These are phyloP conservation scores for Brasenia schreberi DNA, from an alignment of 164 flowering plant genomes.

Conservation along the genomic window DNA sequence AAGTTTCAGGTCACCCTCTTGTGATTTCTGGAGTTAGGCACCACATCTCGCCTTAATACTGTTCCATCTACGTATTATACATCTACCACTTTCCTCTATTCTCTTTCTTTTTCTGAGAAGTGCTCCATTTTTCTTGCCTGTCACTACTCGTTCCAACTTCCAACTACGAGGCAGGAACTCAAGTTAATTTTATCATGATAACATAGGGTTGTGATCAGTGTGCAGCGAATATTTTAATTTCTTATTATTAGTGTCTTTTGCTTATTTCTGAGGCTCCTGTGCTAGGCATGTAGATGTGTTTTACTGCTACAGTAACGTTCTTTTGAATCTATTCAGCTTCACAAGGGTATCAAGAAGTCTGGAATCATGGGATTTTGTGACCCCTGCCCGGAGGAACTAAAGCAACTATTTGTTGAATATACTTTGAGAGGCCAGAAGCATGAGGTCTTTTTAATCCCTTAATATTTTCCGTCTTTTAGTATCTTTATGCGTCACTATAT, in stretches of 20 bases:
- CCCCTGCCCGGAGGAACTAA: constrained; percentile 88
- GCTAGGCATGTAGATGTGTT: not conserved
- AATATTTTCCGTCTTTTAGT: not conserved
- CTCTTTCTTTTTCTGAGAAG: no score
- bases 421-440: constrained; percentile 30
- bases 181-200: no score
- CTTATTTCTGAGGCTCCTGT: not conserved
- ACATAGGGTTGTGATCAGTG: no score
- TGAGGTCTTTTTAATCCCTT: constrained; percentile 30
- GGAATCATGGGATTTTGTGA: constrained; percentile 99
- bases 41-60: no score
- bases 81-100: no score
- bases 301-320: not conserved
- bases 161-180: no score
- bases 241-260: not conserved
- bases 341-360: constrained; percentile 82
- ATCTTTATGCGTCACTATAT: not conserved
- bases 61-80: no score
- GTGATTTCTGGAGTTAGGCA: no score
- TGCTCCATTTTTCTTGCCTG: no score
- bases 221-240: no score
- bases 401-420: constrained; percentile 60
- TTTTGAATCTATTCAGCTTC: constrained; percentile 48
- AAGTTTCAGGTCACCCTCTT: no score
- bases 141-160: no score